Percentiles rank a stretch among this genome's conserved stretches.
phyloP scores from a whole-genome alignment of 306 rosid genomes.

The Medicago lupulina region DNA sequence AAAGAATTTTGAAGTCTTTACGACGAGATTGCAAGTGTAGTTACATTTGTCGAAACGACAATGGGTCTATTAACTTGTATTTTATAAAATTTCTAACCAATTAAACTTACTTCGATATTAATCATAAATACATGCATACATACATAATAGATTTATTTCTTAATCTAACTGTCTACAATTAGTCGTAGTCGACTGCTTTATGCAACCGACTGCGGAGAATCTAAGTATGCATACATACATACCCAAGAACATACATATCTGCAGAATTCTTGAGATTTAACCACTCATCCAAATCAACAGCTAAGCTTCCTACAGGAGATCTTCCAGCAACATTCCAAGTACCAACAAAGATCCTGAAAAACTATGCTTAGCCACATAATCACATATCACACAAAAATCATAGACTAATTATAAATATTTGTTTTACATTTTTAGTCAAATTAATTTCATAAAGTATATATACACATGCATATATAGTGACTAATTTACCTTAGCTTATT shows the following conservation, averaged over 20 bases:
- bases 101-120: neutral
- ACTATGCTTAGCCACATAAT: neutral
- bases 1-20: no score
- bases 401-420: constrained; percentile 4
- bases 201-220: neutral
- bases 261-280: constrained; percentile 82
- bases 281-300: constrained; percentile 90
- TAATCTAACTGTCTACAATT: neutral
- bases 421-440: neutral
- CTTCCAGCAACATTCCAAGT: constrained; percentile 96
- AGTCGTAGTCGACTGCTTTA: neutral
- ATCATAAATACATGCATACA: constrained; percentile 51
- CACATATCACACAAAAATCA: constrained; percentile 4
- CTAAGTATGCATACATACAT: constrained; percentile 41
- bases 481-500: constrained; percentile 69
- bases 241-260: constrained; percentile 95
- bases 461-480: neutral
- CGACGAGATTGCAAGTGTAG: no score
- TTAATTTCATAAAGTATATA: neutral
- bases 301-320: constrained; percentile 81
- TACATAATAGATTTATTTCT: neutral
- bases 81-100: neutral
- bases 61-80: no score
- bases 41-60: neutral
- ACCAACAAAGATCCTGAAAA: constrained; percentile 83